Conservation (phyloP, 345 rosid species). For the Populus euphratica region DNA sequence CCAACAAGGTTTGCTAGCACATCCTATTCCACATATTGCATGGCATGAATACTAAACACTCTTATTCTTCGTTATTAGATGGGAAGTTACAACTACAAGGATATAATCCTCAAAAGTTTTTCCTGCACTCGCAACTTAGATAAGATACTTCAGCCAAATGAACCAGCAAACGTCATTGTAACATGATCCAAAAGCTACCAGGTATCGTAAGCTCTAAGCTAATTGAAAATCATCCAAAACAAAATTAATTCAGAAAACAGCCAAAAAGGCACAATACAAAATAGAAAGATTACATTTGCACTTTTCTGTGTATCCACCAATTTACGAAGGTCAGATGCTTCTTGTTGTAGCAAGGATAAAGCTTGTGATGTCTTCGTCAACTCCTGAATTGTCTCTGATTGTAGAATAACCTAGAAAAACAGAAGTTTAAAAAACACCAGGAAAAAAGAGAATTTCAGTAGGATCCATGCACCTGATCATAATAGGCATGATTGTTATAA, state of each 20-base stretch:
- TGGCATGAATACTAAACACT: no score
- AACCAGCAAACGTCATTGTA: no score
- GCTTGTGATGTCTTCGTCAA: slow-evolving; percentile 78
- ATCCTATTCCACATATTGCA: no score
- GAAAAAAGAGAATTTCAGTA: background rate
- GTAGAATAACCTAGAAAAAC: slow-evolving; percentile 65
- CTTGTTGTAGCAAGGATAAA: slow-evolving; percentile 64
- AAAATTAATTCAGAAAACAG: background rate
- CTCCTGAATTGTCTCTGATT: slow-evolving; percentile 95
- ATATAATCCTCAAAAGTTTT: no score
- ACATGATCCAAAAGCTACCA: no score
- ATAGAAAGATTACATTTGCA: slow-evolving; percentile 56
- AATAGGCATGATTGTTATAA: background rate
- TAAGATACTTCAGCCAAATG: no score
- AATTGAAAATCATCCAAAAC: background rate
- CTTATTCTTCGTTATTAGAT: no score
- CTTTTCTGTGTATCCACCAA: slow-evolving; percentile 48
- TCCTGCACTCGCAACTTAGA: no score
- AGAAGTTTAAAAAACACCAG: slow-evolving; percentile 4
- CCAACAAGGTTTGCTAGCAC: no score
- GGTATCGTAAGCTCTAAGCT: no score
- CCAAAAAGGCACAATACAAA: background rate
- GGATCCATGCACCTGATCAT: background rate
- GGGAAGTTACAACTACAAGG: no score
- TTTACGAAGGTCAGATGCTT: slow-evolving; percentile 68